Conservation (phyloP, 345 rosid species). For the Ricinus communis region DNA sequence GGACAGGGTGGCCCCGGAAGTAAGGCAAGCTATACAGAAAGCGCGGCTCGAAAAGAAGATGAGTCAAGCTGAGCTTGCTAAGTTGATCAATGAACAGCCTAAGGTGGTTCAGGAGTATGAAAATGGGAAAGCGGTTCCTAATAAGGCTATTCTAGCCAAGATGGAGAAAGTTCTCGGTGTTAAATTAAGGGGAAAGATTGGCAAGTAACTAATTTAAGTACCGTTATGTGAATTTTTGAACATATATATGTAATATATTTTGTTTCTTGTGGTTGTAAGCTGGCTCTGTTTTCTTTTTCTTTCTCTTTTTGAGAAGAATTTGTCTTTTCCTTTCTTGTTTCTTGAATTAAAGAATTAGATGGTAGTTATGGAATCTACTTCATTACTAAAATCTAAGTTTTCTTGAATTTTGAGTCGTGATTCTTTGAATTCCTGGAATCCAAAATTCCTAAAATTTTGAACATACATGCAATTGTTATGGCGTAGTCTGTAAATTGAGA, state of each 20-base stretch:
- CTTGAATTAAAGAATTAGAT: too few species aligned
- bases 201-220: slow-evolving; percentile 5
- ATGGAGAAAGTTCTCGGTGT: slow-evolving; percentile 81
- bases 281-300: background rate
- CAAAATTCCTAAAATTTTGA: too few species aligned
- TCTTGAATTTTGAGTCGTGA: too few species aligned
- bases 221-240: slow-evolving; percentile 5
- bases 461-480: too few species aligned
- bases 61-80: slow-evolving; percentile 76
- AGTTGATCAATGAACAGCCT: slow-evolving; percentile 68
- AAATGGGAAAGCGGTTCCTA: slow-evolving; percentile 80
- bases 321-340: background rate
- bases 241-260: background rate
- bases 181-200: slow-evolving; percentile 62
- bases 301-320: too few species aligned
- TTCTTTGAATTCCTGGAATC: too few species aligned
- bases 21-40: slow-evolving; percentile 66
- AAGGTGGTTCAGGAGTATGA: slow-evolving; percentile 89
- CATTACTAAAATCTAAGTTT: too few species aligned
- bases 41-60: slow-evolving; percentile 75
- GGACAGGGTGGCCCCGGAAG: slow-evolving; percentile 54
- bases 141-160: slow-evolving; percentile 68
- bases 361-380: too few species aligned
- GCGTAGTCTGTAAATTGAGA: too few species aligned
- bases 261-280: too few species aligned